Base-by-base conservation (phyloP, 2,329 filamentous ascomycete genomes). In the Fusarium pseudoanthophilum region DNA sequence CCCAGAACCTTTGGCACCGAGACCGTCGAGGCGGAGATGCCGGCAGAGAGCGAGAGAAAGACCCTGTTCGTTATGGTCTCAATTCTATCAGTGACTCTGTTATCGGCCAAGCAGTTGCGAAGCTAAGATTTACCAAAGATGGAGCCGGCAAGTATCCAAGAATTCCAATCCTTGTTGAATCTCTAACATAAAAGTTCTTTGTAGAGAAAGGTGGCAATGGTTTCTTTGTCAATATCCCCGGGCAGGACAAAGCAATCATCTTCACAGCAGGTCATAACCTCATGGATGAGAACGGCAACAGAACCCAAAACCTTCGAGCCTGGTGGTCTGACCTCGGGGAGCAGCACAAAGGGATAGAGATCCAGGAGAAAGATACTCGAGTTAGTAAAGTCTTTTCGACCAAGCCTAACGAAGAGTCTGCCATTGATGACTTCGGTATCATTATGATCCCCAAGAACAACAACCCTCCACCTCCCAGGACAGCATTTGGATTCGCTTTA, bases 131-230 rank as follows among this genome's bases (percentile, higher is more conserved):
- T 26, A 53, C 14, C 20, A 37, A 28, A 37, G 51, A 37, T 5
- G 51, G 51, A 9, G 51, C 51, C 5, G 34, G 51, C 24, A n/a
- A 37, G 51, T 37, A 28, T 8, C 18, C 5, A 7, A 28, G 2
- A 28, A 4, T 13, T 4, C 0, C 14, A 37, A 13, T 13, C 2
- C 10, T 9, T 10, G 5, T 10, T 15, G 7, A 16, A 36, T 13
- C 7, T 7, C 24, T 53, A 28, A 37, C 14, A 9, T 1, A 7
- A 1, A 0, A 21, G 2, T 13, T 8, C 5, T 2, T 20, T 7
- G 3, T 1, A 53, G 51, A 53, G 24, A 53, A 53, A 37, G 51
- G 51, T 11, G 51, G 51, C 2, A 53, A 53, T 26, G 51, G 51
- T 1, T 53, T 53, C 32, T 37, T 53, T 28, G 51, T 53, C 24